Conservation (phyloP, 257 asterid species). For the Thymus mandschuricus region DNA sequence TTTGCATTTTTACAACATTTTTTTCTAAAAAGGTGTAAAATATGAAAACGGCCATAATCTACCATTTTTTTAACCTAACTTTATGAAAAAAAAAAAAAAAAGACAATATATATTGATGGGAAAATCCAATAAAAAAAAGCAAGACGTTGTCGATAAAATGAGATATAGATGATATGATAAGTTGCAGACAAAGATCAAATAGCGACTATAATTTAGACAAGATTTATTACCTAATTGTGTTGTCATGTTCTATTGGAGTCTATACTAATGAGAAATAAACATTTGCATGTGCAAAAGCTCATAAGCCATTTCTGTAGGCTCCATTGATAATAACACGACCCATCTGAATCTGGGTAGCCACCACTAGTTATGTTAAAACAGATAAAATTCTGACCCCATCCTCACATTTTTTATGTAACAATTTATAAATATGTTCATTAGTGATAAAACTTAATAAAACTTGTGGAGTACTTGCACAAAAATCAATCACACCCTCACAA, state of each 20-base stretch:
- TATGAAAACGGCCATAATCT: no score
- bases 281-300: slow-evolving; percentile 36
- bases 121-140: no score
- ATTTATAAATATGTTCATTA: neutral
- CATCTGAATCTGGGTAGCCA: neutral
- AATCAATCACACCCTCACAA: no score
- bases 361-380: slow-evolving; percentile 2
- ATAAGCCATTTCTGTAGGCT: slow-evolving; percentile 29
- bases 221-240: slow-evolving; percentile 32
- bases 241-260: slow-evolving; percentile 28
- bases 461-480: neutral
- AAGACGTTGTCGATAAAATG: no score
- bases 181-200: neutral
- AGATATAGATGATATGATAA: neutral
- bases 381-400: neutral
- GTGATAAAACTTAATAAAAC: neutral
- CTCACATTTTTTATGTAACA: neutral
- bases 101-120: no score
- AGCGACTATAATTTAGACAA: slow-evolving; percentile 16
- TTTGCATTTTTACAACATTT: no score
- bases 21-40: no score
- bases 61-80: no score
- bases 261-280: slow-evolving; percentile 20
- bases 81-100: no score
- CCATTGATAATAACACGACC: slow-evolving; percentile 20